These are phyloP conservation scores for Apophysomyces elegans DNA, from an alignment of 371 early-diverging fungal genomes.

Conservation along the genomic window DNA sequence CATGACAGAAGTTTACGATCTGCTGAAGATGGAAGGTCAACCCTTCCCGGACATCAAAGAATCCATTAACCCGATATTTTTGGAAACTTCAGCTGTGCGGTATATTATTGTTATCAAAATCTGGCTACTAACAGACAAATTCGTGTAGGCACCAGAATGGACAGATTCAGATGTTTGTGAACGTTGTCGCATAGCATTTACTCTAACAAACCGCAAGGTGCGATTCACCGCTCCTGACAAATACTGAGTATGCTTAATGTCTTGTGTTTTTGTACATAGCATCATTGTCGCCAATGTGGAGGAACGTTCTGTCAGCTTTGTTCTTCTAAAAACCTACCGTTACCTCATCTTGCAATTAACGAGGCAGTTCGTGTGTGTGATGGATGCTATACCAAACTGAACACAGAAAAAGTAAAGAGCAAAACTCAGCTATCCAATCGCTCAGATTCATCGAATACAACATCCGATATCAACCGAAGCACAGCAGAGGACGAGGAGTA, in stretches of 20 bases:
- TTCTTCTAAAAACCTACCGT: conserved; percentile 80
- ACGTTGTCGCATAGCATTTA: conserved; percentile 89
- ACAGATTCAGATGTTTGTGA: conserved; percentile 91
- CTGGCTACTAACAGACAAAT: conserved; percentile 4
- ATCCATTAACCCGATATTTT: conserved; percentile 53
- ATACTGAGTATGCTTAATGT: background rate
- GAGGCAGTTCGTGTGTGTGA: conserved; percentile 94
- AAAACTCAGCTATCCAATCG: too few species aligned
- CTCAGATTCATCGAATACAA: too few species aligned
- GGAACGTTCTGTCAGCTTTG: conserved; percentile 90
- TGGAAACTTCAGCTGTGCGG: conserved; percentile 73
- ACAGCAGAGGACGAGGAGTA: conserved; percentile 50
- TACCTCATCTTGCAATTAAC: conserved; percentile 87
- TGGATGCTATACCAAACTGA: conserved; percentile 78
- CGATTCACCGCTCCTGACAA: conserved; percentile 6
- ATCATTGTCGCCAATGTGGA: conserved; percentile 97
- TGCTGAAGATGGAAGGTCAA: conserved; percentile 72
- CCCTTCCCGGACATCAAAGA: conserved; percentile 62
- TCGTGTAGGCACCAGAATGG: conserved; percentile 90
- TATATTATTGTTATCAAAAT: background rate
- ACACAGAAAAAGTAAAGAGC: conserved; percentile 38
- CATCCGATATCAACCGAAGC: too few species aligned
- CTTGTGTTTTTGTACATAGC: conserved; percentile 41
- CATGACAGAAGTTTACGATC: conserved; percentile 73
- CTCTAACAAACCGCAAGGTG: conserved; percentile 89